A percentile compares a stretch with the other conserved stretches of the same genome.
Evolutionary conservation across 2,329 filamentous ascomycete genomes (phyloP).

Genomic region (Phialophora verrucosa): DNA sequence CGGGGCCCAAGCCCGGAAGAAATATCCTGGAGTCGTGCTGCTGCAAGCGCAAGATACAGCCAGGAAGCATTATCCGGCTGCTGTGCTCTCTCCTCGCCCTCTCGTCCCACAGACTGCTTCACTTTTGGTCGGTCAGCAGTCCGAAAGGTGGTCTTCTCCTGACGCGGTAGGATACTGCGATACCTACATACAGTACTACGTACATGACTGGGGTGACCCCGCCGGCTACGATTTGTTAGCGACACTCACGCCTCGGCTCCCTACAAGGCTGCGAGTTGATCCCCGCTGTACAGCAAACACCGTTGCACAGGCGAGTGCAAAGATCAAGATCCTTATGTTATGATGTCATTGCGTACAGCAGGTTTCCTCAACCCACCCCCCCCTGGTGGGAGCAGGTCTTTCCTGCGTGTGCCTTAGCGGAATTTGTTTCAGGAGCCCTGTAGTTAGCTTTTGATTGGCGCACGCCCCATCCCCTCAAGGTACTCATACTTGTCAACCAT

Average conservation of each 20-base stretch:
- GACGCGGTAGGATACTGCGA: too few relatives aligned
- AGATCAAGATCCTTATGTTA: background rate
- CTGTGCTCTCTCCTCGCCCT: too few relatives aligned
- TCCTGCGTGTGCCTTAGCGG: background rate
- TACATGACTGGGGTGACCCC: too few relatives aligned
- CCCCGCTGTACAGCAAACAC: background rate
- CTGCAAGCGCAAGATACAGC: background rate
- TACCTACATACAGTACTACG: too few relatives aligned
- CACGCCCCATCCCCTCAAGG: background rate
- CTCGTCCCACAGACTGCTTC: too few relatives aligned
- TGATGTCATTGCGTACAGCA: background rate
- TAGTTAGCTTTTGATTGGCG: background rate
- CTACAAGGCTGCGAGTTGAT: background rate
- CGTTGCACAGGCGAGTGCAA: background rate
- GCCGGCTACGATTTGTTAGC: background rate
- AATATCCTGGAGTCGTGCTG: background rate
- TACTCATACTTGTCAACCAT: background rate
- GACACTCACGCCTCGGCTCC: background rate
- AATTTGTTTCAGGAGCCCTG: background rate
- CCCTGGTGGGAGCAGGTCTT: too few relatives aligned
- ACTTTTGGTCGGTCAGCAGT: too few relatives aligned
- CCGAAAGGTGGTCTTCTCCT: too few relatives aligned
- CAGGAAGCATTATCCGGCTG: background rate
- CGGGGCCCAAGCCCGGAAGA: background rate
- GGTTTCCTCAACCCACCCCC: background rate